Evolutionary conservation across 2,329 filamentous ascomycete species (phyloP).

Genomic region (Neofusicoccum parvum): DNA sequence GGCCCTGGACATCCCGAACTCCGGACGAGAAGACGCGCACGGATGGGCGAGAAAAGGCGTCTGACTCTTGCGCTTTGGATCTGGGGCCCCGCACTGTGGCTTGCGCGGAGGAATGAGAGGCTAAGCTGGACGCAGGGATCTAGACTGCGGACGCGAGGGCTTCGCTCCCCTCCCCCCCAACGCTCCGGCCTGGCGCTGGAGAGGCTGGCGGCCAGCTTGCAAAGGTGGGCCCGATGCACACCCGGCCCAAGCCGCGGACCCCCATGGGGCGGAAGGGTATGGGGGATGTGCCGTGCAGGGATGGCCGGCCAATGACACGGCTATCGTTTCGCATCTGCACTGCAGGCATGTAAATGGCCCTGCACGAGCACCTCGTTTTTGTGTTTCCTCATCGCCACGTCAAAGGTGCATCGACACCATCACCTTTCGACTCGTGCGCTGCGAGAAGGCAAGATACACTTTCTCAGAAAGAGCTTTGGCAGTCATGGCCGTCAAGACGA

Average conservation of each 20-base stretch:
- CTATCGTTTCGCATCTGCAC: neutral
- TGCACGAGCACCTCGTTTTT: neutral
- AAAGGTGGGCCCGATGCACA: constrained; percentile 1
- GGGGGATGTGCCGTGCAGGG: constrained; percentile 8
- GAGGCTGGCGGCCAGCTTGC: too few species aligned
- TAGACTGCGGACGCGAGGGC: neutral
- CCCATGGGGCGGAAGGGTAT: neutral
- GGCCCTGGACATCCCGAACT: neutral
- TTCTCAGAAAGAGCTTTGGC: neutral
- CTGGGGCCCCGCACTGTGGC: constrained; percentile 21
- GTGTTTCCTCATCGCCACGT: neutral
- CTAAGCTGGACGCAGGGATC: neutral
- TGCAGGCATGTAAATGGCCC: constrained; percentile 1
- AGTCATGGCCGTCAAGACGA: constrained; percentile 19
- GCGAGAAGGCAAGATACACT: neutral
- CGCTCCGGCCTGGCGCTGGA: neutral
- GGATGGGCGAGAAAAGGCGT: neutral
- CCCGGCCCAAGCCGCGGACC: neutral
- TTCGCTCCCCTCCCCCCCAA: too few species aligned
- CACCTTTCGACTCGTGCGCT: neutral
- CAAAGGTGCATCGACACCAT: neutral
- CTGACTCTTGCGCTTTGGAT: neutral
- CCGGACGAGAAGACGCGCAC: neutral
- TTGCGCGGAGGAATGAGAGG: neutral
- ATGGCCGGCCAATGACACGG: constrained; percentile 2